Percentiles rank a stretch among this genome's conserved stretches.
Conservation (phyloP, 73 alveolate species). For the Halteria grandinella region DNA sequence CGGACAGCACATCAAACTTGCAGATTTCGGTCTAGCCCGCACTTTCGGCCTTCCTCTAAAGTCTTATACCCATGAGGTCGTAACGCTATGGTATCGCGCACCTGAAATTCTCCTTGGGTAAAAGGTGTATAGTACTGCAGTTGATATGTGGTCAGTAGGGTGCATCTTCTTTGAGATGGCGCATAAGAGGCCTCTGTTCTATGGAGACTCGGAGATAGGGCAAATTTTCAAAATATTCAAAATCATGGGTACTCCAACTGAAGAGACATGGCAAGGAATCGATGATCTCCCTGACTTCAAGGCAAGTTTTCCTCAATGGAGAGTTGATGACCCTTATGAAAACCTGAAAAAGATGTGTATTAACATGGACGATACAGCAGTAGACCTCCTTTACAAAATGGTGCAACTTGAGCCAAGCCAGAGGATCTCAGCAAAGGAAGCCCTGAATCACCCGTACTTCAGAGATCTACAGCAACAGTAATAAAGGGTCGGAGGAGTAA, state of each 20-base stretch:
- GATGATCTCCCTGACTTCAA: constrained; percentile 87
- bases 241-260: constrained; percentile 94
- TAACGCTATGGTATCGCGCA: constrained; percentile 91
- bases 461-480: constrained; percentile 29
- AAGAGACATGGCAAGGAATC: constrained; percentile 91
- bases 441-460: constrained; percentile 80
- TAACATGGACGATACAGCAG: constrained; percentile 54
- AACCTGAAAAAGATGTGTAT: constrained; percentile 26
- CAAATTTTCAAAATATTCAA: constrained; percentile 81
- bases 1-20: constrained; percentile 85
- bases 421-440: constrained; percentile 85
- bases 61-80: constrained; percentile 92
- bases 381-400: constrained; percentile 67
- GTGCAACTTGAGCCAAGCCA: constrained; percentile 74
- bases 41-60: constrained; percentile 84
- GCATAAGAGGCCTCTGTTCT: constrained; percentile 87
- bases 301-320: constrained; percentile 88
- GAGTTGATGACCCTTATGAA: constrained; percentile 1
- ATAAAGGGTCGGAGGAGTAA: too few relatives aligned
- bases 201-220: constrained; percentile 88
- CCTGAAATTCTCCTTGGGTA: constrained; percentile 92
- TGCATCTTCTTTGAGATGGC: constrained; percentile 94
- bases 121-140: constrained; percentile 83
- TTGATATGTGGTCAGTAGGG: constrained; percentile 97
- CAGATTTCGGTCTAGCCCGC: constrained; percentile 95